Evolutionary conservation across 768 basidiomycete genomes (phyloP), one percentile per base, ranked within the genome.

Genomic region (Leccinum disarticulatum): DNA sequence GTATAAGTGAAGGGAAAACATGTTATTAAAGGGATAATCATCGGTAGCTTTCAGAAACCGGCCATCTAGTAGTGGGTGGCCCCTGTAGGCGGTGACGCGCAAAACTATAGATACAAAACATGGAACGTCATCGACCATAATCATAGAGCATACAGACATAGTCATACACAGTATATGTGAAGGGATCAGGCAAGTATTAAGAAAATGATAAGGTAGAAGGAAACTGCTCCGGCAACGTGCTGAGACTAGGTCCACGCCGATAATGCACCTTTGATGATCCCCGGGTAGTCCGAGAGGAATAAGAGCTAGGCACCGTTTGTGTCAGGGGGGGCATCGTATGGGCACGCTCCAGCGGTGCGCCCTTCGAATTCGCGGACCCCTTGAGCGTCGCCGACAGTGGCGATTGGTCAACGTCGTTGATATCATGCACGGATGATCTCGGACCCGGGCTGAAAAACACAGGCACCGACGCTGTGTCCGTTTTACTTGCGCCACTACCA

Each of bases 241-340:
- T n/a, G 11, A 64, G 67, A 33, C 46, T 53, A 27, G 22, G 27
- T 19, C 33, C 48, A 28, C 57, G 53, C 17, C 15, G 41, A 19
- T 41, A 27, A 33, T 10, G 33, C 10, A 10, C 33, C 47, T 36
- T 55, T 10, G 60, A 56, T 17, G 54, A 15, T 8, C 9, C 14
- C 13, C 47, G 56, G 36, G 6, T n/a, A 6, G 36, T 28, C 7
- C 38, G 55, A 58, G 53, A 43, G 28, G 57, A 9, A 53, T 25
- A 8, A 22, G 54, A 27, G 8, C 4, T 27, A 14, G 55, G 41
- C 3, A 22, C 3, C 4, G 36, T 31, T 13, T 9, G n/a, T 11
- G 25, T 48, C 28, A 63, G 10, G n/a, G 48, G 1, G 1, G 70
- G 69, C 61, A 68, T 61, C 14, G 69, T 61, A 46, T 62, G 49